Base-by-base conservation (phyloP, 2,329 filamentous ascomycete species). In the Colletotrichum sp. region DNA sequence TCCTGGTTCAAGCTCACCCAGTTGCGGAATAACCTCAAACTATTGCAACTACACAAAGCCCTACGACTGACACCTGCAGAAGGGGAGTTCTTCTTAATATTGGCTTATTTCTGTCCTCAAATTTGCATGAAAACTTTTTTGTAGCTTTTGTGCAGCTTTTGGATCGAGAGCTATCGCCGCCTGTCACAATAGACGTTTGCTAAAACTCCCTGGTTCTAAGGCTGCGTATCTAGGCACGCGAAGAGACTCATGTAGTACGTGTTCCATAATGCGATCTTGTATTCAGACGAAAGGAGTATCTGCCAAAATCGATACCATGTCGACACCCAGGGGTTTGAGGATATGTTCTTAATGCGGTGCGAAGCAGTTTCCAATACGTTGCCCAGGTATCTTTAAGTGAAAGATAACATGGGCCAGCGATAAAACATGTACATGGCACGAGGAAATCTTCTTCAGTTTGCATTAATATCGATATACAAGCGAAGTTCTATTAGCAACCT, bases 91-190 rank as follows among this genome's bases (percentile, higher is more conserved):
- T n/a, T n/a, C 10, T 52, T 2, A 13, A 4, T 8, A 13, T 22
- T 12, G 10, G 10, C 2, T 22, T 1, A 3, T 24, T 52, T 22
- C 10, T 52, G n/a, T 5, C n/a, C n/a, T 52, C n/a, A 12, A 48
- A 5, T 3, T 13, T 22, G 0, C 10, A 6, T 52, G 2, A 3
- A 52, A 52, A 5, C 4, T 8, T 22, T 13, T 8, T 0, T 22
- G 44, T 22, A 34, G 32, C 12, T 34, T 34, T 34, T 15, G 32
- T 6, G 30, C 30, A 32, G 30, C 36, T 44, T n/a, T 44, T 2
- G 15, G 30, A 32, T 3, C 10, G 12, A 18, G n/a, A 22, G 44
- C n/a, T 22, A 4, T 52, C n/a, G 44, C n/a, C 6, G 44, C 12
- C n/a, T 22, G n/a, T 7, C 39, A 22, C 39, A 34, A 34, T 34